Base-by-base conservation (phyloP, 2,329 filamentous ascomycete species). In the Fusarium pseudograminearum region DNA sequence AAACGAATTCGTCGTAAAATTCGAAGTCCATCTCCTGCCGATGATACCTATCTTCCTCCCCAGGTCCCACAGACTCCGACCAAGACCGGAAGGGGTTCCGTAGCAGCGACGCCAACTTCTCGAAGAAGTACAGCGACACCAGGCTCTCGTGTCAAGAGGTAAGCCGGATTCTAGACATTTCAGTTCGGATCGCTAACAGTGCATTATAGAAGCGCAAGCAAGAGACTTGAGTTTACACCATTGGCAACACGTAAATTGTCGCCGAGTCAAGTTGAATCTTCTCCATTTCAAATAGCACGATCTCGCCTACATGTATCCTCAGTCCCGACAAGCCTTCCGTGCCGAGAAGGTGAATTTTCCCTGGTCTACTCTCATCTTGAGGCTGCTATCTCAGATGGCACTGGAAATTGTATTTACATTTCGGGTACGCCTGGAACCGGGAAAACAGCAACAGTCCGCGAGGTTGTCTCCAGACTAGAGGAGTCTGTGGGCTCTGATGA, bases 351-450 rank as follows among this genome's bases (percentile, higher is more conserved):
- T 34, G 97, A 99, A 77, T 99, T 99, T 79, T 89, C 90, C 12
- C 89, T 93, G 4, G 96, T 99, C 9, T 98, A 98, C 77, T 93
- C 93, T 7, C 93, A 98, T 78, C 89, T 99, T 34, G 94, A 97
- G 77, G 92, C 93, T 10, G 96, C 97, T 54, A 99, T 99, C 76
- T 91, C 91, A 16, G 95, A 97, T 71, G 96, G 95, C 20, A 93
- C 92, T 3, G 97, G 97, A 16, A 93, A 95, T 31, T 99, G 97
- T 79, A 98, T 99, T 76, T 99, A 99, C 81, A 99, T 99, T 63
- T 98, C 96, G 1, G 96, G 96, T n/a, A 98, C 95, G 0, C 96
- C 97, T 0, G 96, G 97, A 10, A 99, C 96, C 0, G 96, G 96
- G 31, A 99, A 99, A 80, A 99, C 96, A 2, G 96, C 96, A 15